A percentile compares a stretch with the other conserved stretches of the same genome.
Evolutionary conservation across 306 rosid genomes (phyloP).

Genomic region (Delonix regia): DNA sequence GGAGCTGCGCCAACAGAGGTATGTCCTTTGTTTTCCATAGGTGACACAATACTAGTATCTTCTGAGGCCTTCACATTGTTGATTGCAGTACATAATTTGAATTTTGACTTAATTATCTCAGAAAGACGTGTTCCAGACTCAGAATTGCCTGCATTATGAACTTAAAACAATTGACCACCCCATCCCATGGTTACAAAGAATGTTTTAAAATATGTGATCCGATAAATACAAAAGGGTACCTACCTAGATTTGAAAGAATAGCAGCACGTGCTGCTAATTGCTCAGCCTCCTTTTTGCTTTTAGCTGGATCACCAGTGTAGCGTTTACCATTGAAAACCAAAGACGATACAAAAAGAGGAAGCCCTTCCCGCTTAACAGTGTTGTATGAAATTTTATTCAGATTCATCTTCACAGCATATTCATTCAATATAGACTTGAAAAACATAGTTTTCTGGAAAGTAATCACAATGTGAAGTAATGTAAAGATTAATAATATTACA

Average conservation of each 20-base stretch:
- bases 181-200: not conserved
- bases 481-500: not conserved
- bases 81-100: conserved; percentile 28
- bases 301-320: conserved; percentile 43
- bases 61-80: conserved; percentile 20
- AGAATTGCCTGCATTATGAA: conserved; percentile 40
- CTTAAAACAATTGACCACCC: conserved; percentile 9
- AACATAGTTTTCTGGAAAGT: conserved; percentile 43
- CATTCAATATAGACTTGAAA: conserved; percentile 60
- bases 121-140: conserved; percentile 37
- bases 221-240: conserved; percentile 5
- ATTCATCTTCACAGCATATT: conserved; percentile 55
- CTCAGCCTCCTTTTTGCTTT: conserved; percentile 67
- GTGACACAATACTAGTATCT: not conserved
- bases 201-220: not conserved
- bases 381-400: conserved; percentile 43
- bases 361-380: conserved; percentile 32
- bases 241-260: conserved; percentile 60
- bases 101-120: conserved; percentile 51
- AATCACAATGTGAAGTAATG: not conserved
- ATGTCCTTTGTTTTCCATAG: conserved; percentile 14
- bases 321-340: conserved; percentile 52
- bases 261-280: conserved; percentile 59
- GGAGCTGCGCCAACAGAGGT: not conserved
- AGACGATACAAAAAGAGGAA: conserved; percentile 48